phyloP scores from a whole-genome alignment of 179 eudicot species.

The Drosera spatulata region DNA sequence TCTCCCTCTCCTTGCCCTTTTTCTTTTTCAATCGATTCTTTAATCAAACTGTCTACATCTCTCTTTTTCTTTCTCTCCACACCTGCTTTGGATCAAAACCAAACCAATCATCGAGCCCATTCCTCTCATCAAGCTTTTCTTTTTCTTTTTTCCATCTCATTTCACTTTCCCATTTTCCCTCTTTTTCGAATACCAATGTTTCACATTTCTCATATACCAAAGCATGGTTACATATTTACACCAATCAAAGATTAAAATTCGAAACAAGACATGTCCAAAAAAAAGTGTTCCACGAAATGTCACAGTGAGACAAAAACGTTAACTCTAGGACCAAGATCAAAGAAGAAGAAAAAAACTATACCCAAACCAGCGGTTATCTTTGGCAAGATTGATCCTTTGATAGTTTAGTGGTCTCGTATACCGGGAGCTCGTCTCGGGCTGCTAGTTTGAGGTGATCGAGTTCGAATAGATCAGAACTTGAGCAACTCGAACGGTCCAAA shows the following conservation, averaged over 20 bases:
- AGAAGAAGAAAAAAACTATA: too few species aligned
- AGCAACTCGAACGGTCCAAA: constrained; percentile 45
- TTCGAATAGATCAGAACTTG: constrained; percentile 84
- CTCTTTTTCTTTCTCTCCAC: not conserved
- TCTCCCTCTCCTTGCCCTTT: not conserved
- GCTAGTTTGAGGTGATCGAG: constrained; percentile 58
- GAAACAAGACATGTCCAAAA: not conserved
- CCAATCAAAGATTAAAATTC: not conserved
- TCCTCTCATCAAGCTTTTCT: not conserved
- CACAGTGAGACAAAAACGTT: not conserved
- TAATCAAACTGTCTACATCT: not conserved
- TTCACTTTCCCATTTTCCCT: not conserved
- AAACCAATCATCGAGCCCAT: not conserved
- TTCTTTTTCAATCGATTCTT: not conserved
- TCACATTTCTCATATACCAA: not conserved
- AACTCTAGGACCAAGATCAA: not conserved
- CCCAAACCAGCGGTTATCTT: not conserved
- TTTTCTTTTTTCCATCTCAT: not conserved
- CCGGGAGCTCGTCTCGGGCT: constrained; percentile 55
- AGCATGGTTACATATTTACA: not conserved
- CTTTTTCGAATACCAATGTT: not conserved
- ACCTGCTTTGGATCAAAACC: not conserved
- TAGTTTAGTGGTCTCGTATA: constrained; percentile 55
- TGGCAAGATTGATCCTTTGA: not conserved
- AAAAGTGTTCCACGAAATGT: not conserved